Evolutionary conservation across 306 rosid species (phyloP).

Genomic region (Vachellia collinsii): DNA sequence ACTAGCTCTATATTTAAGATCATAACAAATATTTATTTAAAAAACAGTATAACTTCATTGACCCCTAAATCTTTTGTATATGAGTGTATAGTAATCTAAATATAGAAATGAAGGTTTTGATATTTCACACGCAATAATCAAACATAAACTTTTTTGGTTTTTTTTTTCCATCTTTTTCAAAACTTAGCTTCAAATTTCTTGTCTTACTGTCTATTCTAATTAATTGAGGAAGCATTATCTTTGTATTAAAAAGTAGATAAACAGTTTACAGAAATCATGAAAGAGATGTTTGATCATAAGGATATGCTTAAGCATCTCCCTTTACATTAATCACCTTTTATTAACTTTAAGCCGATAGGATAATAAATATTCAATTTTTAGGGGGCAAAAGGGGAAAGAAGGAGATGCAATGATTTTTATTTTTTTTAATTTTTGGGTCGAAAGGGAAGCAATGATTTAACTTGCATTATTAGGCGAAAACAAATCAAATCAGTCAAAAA

Average conservation of each 20-base stretch:
- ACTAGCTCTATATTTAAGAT: too few relatives aligned
- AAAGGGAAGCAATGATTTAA: background rate
- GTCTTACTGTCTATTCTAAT: background rate
- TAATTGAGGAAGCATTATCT: background rate
- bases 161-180: background rate
- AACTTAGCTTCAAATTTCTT: background rate
- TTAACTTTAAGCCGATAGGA: background rate
- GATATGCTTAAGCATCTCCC: conserved; percentile 2
- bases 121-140: background rate
- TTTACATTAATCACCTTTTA: background rate
- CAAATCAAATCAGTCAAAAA: background rate
- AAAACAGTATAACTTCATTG: background rate
- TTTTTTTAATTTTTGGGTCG: too few relatives aligned
- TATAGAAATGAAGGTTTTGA: background rate
- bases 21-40: background rate
- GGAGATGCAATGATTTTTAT: too few relatives aligned
- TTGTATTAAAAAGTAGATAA: background rate
- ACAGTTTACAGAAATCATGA: too few relatives aligned
- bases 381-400: background rate
- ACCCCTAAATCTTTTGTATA: background rate
- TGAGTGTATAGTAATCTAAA: background rate
- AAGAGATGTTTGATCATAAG: background rate
- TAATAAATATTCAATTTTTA: background rate
- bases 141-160: background rate
- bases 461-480: background rate